phyloP scores from a whole-genome alignment of 345 rosid genomes.

The Eucalyptus albens region DNA sequence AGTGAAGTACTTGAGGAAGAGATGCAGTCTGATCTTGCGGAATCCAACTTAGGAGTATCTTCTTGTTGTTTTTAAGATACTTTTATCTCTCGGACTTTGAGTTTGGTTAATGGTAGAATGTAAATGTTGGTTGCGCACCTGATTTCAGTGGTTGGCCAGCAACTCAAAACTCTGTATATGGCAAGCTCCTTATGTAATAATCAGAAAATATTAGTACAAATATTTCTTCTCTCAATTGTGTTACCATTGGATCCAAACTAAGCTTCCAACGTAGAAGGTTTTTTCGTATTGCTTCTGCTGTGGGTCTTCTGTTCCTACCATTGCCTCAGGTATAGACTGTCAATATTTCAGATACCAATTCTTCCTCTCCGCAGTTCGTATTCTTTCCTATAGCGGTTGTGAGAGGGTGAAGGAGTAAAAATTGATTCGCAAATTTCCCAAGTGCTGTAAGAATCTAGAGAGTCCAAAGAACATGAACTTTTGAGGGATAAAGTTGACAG shows the following conservation, averaged over 20 bases:
- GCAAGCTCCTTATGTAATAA: no score
- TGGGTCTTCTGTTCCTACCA: no score
- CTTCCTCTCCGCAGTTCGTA: not conserved
- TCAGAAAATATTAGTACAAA: not conserved
- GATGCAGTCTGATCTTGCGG: no score
- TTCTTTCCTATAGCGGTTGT: not conserved
- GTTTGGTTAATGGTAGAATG: no score
- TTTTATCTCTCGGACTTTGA: no score
- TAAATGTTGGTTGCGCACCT: no score
- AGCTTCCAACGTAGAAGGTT: not conserved
- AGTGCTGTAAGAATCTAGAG: not conserved
- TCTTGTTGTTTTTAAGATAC: no score
- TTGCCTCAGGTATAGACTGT: not conserved
- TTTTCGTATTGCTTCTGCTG: not conserved
- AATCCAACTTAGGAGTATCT: no score
- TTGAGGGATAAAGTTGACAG: not conserved
- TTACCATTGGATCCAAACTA: not conserved
- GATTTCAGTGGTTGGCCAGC: no score
- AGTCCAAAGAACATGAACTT: not conserved
- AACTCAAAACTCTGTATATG: no score
- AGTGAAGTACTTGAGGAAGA: no score
- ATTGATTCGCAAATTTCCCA: not conserved
- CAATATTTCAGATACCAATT: not conserved
- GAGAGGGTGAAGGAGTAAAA: no score
- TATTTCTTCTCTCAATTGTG: not conserved